phyloP scores from a whole-genome alignment of 164 flowering plant species.

The Brasenia schreberi region DNA sequence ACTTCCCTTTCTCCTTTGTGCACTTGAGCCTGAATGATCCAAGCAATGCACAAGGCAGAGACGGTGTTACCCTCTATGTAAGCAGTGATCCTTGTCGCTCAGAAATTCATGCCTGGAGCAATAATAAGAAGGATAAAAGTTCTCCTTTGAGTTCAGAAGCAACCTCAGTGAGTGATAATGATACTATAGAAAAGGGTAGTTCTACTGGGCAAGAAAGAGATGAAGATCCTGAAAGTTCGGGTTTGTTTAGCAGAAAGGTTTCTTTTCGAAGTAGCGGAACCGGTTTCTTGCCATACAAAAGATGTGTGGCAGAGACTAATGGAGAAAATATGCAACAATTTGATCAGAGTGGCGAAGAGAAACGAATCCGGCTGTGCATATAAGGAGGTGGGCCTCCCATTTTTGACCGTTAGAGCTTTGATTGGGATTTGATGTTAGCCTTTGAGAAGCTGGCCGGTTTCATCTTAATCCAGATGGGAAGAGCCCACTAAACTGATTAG shows the following conservation, averaged over 20 bases:
- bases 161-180: background rate
- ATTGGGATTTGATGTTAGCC: no score
- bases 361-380: constrained; percentile 29
- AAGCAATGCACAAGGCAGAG: background rate
- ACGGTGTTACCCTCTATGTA: background rate
- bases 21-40: constrained; percentile 11
- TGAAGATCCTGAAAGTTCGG: background rate
- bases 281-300: constrained; percentile 68
- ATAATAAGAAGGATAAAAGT: background rate
- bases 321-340: constrained; percentile 11
- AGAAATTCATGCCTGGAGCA: background rate
- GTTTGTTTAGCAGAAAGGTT: constrained; percentile 3
- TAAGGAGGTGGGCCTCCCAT: constrained; percentile 5
- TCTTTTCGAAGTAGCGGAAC: constrained; percentile 9
- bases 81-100: background rate
- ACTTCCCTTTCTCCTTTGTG: constrained; percentile 11
- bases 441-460: no score
- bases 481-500: no score
- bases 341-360: constrained; percentile 19
- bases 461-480: no score
- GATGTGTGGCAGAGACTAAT: constrained; percentile 35
- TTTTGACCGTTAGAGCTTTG: no score
- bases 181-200: background rate
- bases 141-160: background rate
- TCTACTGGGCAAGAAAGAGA: no score